Conservation (phyloP, 345 rosid species). For the Arabis alpina region DNA sequence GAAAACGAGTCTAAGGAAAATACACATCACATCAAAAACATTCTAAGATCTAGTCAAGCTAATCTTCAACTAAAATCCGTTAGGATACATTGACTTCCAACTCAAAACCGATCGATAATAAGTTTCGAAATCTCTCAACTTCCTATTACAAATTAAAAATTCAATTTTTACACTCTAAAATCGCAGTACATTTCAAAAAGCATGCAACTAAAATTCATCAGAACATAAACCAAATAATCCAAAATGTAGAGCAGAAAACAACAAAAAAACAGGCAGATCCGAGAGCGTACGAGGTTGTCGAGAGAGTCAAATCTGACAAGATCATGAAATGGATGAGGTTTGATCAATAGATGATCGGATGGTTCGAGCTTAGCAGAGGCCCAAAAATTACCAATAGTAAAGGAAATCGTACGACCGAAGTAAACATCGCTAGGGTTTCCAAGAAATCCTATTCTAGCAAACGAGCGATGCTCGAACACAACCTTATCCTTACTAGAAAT, state of each 20-base stretch:
- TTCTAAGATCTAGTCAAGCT: no score
- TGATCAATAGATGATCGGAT: slow-evolving; percentile 68
- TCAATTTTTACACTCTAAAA: no score
- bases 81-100: no score
- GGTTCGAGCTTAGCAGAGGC: slow-evolving; percentile 66
- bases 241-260: no score
- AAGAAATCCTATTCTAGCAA: slow-evolving; percentile 67
- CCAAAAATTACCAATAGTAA: slow-evolving; percentile 71
- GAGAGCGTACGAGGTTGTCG: slow-evolving; percentile 55
- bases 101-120: no score
- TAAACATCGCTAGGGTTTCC: slow-evolving; percentile 88
- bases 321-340: slow-evolving; percentile 79
- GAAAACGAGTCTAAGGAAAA: no score
- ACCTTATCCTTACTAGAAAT: neutral
- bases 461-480: slow-evolving; percentile 54
- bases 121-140: no score
- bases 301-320: slow-evolving; percentile 68
- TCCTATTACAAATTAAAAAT: no score
- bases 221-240: no score
- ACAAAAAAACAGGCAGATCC: neutral
- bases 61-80: no score
- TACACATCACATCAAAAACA: neutral
- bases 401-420: slow-evolving; percentile 66
- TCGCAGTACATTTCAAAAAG: no score
- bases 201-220: no score